These are phyloP conservation scores for Chimonanthus praecox DNA, from an alignment of 164 flowering plant genomes.

Conservation along the genomic window DNA sequence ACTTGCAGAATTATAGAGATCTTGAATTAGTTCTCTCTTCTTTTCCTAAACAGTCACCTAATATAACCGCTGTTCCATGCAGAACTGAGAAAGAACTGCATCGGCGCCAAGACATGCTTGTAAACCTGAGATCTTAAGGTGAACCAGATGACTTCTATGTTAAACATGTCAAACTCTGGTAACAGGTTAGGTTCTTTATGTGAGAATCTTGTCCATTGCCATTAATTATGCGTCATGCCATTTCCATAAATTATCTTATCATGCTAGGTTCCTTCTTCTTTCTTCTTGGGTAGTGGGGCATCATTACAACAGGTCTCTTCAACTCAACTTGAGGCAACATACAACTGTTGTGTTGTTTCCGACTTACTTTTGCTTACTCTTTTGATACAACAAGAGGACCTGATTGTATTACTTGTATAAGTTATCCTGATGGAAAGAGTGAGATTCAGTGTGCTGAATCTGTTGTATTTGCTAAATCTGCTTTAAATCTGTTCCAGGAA, in stretches of 20 bases:
- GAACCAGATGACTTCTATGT: slow-evolving; percentile 68
- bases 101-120: slow-evolving; percentile 76
- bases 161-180: slow-evolving; percentile 78
- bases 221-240: not conserved
- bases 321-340: not conserved
- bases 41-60: not conserved
- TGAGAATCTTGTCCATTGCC: not conserved
- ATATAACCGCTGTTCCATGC: slow-evolving; percentile 5
- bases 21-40: not conserved
- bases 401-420: not conserved
- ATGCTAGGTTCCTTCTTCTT: too few relatives aligned
- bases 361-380: not conserved
- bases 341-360: not conserved
- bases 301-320: too few relatives aligned
- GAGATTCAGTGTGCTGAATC: not conserved
- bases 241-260: too few relatives aligned
- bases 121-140: slow-evolving; percentile 68
- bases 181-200: slow-evolving; percentile 22
- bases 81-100: slow-evolving; percentile 88
- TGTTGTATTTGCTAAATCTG: not conserved
- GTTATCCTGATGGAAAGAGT: not conserved
- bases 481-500: not conserved
- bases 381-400: not conserved
- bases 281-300: too few relatives aligned
- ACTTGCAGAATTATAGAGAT: not conserved